Evolutionary conservation across 1,284 basidiomycete species (phyloP), one percentile per base, ranked within the genome.

Genomic region (Acaromyces ingoldii): DNA sequence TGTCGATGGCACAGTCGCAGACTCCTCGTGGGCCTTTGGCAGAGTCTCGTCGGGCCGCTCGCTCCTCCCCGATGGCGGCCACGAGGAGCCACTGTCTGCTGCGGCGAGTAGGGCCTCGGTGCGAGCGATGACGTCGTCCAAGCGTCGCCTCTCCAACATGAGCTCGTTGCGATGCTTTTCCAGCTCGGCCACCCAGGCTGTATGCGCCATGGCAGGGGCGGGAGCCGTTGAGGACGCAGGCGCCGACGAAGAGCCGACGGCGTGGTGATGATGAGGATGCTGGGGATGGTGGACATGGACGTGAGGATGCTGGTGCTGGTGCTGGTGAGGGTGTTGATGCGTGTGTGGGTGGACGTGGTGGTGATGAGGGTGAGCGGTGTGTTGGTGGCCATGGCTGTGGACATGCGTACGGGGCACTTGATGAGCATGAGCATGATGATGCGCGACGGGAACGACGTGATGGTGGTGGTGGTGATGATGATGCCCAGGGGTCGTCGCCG

Each of bases 121-220:
- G n/a, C 62, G 63, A 21, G 55, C 44, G 29, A 73, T 38, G 5
- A 73, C 47, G 21, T 64, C 61, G 24, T 73, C 60, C 28, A 73
- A 54, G 4, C 67, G 58, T 17, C 49, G 51, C 37, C 62, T 58
- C 52, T 70, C 71, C 10, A 54, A n/a, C 17, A 68, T 40, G 41
- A 73, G 55, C 42, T 73, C 69, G 34, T 65, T 57, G 6, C 63
- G 57, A 28, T 68, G 51, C 21, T 58, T 59, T 45, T 72, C 71
- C 1, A 73, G 54, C 21, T 68, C 69, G n/a, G 56, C 42, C 10
- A 58, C 30, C 53, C 60, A 58, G 34, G 36, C 47, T 34, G 26
- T 34, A 11, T 21, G 34, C 13, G 30, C 13, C 17, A 22, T 21
- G 22, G 42, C 21, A 26, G 22, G 51, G 34, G 39, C 7, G 34